phyloP scores from a whole-genome alignment of 2,329 filamentous ascomycete genomes.

The Sarocladiaceae sp. region DNA sequence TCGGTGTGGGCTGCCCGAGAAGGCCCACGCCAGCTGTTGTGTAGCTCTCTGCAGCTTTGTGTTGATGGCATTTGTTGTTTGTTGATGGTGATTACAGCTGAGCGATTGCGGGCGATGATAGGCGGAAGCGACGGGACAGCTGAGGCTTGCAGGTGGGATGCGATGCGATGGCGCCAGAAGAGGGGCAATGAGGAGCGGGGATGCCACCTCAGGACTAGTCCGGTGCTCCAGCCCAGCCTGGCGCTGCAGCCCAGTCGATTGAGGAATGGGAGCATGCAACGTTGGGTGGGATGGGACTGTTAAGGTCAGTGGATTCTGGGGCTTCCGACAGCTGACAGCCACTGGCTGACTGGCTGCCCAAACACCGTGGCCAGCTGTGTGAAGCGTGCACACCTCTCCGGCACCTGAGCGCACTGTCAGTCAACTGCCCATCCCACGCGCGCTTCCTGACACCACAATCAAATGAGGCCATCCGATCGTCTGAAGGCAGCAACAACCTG shows the following conservation, averaged over 20 bases:
- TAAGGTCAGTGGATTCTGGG: not conserved
- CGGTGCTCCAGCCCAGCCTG: not conserved
- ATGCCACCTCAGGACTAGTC: not conserved
- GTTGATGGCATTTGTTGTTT: conserved; percentile 8
- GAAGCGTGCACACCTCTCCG: not conserved
- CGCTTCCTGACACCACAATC: not conserved
- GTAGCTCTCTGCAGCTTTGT: not conserved
- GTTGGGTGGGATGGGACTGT: not conserved
- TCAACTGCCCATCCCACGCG: too few species aligned
- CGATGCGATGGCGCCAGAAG: not conserved
- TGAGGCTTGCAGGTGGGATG: not conserved
- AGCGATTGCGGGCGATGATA: not conserved
- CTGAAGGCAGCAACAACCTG: not conserved
- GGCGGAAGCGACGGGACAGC: not conserved
- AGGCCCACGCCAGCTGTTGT: not conserved
- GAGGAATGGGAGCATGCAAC: not conserved
- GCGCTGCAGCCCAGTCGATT: not conserved
- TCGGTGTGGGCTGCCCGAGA: not conserved
- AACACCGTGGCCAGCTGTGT: not conserved
- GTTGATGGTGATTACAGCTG: conserved; percentile 2
- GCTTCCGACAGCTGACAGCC: not conserved
- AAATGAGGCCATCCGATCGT: conserved; percentile 1
- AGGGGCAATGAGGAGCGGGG: not conserved
- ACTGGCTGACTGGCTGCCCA: not conserved
- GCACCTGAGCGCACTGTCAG: too few species aligned